phyloP scores from a whole-genome alignment of 2,329 filamentous ascomycete species.

The Alternaria sp. region DNA sequence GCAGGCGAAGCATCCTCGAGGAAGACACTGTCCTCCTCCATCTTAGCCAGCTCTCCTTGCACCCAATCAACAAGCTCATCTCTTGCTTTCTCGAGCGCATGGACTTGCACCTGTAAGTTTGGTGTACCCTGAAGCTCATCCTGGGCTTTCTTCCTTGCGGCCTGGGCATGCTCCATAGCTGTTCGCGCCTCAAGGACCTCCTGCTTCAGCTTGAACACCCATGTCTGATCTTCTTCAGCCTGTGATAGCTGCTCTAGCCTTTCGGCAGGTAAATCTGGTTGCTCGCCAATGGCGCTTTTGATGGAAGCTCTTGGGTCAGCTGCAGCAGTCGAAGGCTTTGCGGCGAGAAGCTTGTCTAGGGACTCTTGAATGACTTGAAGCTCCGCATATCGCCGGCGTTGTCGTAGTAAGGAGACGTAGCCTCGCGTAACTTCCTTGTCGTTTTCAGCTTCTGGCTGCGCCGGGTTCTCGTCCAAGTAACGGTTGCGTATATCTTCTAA shows the following conservation, averaged over 20 bases:
- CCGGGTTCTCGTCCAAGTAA: conserved; percentile 34
- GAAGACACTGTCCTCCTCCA: conserved; percentile 50
- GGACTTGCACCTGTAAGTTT: conserved; percentile 42
- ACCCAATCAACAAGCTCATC: conserved; percentile 62
- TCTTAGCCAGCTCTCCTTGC: conserved; percentile 58
- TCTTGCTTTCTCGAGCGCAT: conserved; percentile 56
- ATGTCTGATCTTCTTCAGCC: conserved; percentile 33
- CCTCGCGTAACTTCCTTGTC: conserved; percentile 40
- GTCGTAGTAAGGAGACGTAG: conserved; percentile 58
- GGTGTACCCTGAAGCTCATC: conserved; percentile 7
- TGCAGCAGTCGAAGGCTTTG: conserved; percentile 44
- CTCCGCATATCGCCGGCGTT: conserved; percentile 57
- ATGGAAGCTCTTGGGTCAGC: conserved; percentile 41
- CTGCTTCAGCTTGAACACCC: conserved; percentile 51
- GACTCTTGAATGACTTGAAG: conserved; percentile 59
- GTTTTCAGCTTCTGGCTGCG: conserved; percentile 44
- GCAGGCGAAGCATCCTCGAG: conserved; percentile 47
- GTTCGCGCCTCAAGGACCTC: conserved; percentile 49
- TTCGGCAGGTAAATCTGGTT: conserved; percentile 49
- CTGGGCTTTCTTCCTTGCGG: conserved; percentile 29
- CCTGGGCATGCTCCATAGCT: conserved; percentile 45
- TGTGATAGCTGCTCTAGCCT: conserved; percentile 38
- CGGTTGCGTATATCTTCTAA: conserved; percentile 43
- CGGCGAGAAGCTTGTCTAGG: conserved; percentile 50
- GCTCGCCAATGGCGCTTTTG: conserved; percentile 46